These are phyloP conservation scores for Cercophora scortea DNA, from an alignment of 495 filamentous ascomycete species.

Conservation along the genomic window DNA sequence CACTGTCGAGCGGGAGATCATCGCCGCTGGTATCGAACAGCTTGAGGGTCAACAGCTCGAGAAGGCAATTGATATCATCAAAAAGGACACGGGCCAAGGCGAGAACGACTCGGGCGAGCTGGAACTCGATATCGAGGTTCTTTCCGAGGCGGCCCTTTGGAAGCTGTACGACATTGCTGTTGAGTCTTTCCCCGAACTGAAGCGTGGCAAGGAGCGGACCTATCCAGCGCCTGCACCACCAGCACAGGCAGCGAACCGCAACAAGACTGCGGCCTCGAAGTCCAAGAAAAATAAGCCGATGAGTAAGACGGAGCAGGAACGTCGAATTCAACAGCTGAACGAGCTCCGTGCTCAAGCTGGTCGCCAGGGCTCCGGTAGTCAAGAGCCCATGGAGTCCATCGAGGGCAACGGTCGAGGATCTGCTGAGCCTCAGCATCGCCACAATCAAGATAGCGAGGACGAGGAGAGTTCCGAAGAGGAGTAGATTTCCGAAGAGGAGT, in stretches of 20 bases:
- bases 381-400: conserved; percentile 37
- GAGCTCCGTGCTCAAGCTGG: conserved; percentile 43
- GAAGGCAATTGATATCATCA: conserved; percentile 81
- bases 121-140: conserved; percentile 83
- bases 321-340: conserved; percentile 72
- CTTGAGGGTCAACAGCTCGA: conserved; percentile 67
- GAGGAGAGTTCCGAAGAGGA: conserved; percentile 31
- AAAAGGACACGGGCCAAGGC: conserved; percentile 73
- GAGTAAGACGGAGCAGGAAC: conserved; percentile 89
- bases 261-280: conserved; percentile 49
- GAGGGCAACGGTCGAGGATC: conserved; percentile 21
- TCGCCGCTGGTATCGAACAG: conserved; percentile 69
- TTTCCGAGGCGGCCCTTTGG: conserved; percentile 64
- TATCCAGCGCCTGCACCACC: conserved; percentile 14
- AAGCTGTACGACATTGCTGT: conserved; percentile 72
- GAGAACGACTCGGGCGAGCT: conserved; percentile 76
- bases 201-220: conserved; percentile 28
- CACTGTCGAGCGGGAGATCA: conserved; percentile 77
- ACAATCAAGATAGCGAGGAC: conserved; percentile 23
- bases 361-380: conserved; percentile 37
- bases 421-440: conserved; percentile 9
- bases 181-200: conserved; percentile 51
- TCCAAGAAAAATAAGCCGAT: conserved; percentile 99
- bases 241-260: conserved; percentile 28
- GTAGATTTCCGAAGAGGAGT: conserved; percentile 32